phyloP scores from a whole-genome alignment of 345 rosid genomes.

The Salix suchowensis region DNA sequence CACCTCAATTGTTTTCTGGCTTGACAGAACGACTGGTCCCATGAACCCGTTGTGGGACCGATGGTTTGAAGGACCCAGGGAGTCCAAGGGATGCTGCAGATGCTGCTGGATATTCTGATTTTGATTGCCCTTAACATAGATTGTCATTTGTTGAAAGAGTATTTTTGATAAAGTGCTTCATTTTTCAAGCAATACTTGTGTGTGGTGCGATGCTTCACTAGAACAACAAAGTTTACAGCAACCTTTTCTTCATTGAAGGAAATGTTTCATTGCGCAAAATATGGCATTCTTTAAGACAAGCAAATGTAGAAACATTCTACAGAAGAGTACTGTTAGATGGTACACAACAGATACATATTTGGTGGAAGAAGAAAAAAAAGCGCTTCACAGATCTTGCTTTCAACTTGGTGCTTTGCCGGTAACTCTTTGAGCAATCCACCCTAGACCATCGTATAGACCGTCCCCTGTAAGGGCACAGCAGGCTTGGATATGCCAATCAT shows the following conservation, averaged over 20 bases:
- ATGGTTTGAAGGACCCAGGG: conserved; percentile 78
- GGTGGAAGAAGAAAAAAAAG: not conserved
- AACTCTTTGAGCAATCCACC: conserved; percentile 83
- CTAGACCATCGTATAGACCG: conserved; percentile 76
- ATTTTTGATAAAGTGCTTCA: conserved; percentile 1
- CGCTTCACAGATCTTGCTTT: not conserved
- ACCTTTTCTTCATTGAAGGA: conserved; percentile 16
- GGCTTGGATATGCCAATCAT: conserved; percentile 98
- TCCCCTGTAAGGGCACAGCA: conserved; percentile 88
- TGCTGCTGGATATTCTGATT: conserved; percentile 66
- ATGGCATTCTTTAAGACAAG: not conserved
- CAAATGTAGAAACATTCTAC: conserved; percentile 22
- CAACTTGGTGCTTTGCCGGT: conserved; percentile 68
- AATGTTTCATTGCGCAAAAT: conserved; percentile 24
- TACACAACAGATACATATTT: conserved; percentile 22
- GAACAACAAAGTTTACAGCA: conserved; percentile 9
- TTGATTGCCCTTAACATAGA: not conserved
- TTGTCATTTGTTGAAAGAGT: conserved; percentile 7
- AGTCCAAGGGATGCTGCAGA: conserved; percentile 66
- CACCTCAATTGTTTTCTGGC: not conserved
- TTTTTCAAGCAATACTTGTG: not conserved
- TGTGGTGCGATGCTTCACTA: conserved; percentile 14
- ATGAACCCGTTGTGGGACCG: conserved; percentile 70
- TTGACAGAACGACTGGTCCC: conserved; percentile 67
- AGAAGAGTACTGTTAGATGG: conserved; percentile 17